A percentile compares a stretch with the other conserved stretches of the same genome.
Evolutionary conservation across 495 filamentous ascomycete species (phyloP).

Genomic region (Amorphotheca resinae): DNA sequence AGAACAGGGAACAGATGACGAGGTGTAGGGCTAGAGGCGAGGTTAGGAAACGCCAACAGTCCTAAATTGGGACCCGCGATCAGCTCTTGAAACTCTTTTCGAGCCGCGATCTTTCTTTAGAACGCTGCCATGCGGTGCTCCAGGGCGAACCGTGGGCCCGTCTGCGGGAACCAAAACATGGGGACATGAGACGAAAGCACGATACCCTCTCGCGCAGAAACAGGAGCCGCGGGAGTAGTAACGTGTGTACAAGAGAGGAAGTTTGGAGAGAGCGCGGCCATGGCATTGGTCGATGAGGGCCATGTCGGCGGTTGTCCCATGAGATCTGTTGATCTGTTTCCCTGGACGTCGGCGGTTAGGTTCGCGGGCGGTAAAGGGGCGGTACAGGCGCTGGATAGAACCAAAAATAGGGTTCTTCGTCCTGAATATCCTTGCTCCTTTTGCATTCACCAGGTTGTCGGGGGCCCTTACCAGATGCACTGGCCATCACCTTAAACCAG

Average conservation of each 20-base stretch:
- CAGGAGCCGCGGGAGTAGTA: constrained; percentile 9
- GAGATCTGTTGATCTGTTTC: no score
- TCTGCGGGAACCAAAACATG: no score
- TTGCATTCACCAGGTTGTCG: no score
- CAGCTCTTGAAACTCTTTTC: constrained; percentile 11
- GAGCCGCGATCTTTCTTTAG: constrained; percentile 10
- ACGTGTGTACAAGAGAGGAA: constrained; percentile 5
- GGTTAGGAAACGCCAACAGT: neutral
- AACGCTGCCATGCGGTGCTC: neutral
- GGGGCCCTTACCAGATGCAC: no score
- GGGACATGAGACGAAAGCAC: constrained; percentile 6
- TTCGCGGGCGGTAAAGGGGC: constrained; percentile 9
- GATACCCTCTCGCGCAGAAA: constrained; percentile 9
- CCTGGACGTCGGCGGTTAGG: constrained; percentile 7
- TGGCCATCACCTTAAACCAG: no score
- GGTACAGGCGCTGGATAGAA: constrained; percentile 7
- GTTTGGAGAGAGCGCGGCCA: neutral
- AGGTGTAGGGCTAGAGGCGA: constrained; percentile 5
- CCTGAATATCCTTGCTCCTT: no score
- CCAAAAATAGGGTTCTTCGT: constrained; percentile 17
- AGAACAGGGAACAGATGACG: constrained; percentile 4
- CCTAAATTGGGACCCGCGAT: constrained; percentile 14
- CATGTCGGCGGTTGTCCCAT: constrained; percentile 13
- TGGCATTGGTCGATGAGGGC: constrained; percentile 7
- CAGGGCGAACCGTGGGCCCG: no score